phyloP scores from a whole-genome alignment of 352 stramenopile species.

The Phytopythium vexans region DNA sequence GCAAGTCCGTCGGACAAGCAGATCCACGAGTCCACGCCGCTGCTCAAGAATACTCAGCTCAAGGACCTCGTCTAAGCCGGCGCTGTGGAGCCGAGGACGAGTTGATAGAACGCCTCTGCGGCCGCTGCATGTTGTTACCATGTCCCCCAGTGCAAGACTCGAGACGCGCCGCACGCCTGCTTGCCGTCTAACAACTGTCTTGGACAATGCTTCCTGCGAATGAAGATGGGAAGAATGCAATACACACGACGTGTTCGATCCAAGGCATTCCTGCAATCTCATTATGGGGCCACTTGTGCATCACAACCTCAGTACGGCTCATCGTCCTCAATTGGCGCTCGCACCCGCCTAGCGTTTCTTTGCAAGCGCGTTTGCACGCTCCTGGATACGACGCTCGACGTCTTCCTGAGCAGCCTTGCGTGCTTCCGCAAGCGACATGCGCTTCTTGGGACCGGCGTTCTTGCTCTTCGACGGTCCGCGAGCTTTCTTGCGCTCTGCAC shows the following conservation, averaged over 20 bases:
- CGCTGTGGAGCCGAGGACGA: neutral
- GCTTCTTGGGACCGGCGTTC: constrained; percentile 22
- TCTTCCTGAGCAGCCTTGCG: constrained; percentile 68
- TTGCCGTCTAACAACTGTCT: too few relatives aligned
- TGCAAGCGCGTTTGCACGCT: constrained; percentile 48
- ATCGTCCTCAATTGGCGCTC: neutral
- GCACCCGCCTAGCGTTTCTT: neutral
- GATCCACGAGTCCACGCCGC: constrained; percentile 8
- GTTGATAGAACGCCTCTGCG: neutral
- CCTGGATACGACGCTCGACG: constrained; percentile 64
- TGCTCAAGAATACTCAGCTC: constrained; percentile 5
- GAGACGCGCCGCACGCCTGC: too few relatives aligned
- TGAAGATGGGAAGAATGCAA: too few relatives aligned
- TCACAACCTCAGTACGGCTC: too few relatives aligned
- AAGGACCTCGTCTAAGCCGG: constrained; percentile 3
- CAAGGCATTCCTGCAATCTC: constrained; percentile 1
- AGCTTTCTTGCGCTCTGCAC: constrained; percentile 42
- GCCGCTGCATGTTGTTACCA: neutral
- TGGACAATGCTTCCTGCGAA: too few relatives aligned
- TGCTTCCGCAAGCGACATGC: constrained; percentile 56
- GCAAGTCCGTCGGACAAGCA: constrained; percentile 3
- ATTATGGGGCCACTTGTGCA: too few relatives aligned
- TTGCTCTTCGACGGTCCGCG: constrained; percentile 33
- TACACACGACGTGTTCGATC: too few relatives aligned
- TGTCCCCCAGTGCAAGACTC: too few relatives aligned